phyloP scores from a whole-genome alignment of 345 rosid species.

The Lumnitzera racemosa region DNA sequence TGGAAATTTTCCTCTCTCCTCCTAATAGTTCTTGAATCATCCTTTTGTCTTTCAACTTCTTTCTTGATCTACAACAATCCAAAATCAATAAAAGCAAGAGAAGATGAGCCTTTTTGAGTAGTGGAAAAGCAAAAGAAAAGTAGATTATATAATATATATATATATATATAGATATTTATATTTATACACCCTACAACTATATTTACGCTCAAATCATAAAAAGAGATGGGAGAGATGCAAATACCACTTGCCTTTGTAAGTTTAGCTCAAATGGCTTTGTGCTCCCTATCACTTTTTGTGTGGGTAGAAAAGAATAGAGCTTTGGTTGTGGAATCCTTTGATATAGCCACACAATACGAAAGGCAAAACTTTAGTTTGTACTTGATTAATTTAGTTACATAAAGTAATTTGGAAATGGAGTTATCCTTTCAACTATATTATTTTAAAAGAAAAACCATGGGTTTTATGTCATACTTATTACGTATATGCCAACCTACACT shows the following conservation, averaged over 20 bases:
- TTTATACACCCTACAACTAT: not conserved
- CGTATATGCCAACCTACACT: no score
- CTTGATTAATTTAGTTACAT: no score
- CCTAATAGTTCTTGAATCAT: slow-evolving; percentile 68
- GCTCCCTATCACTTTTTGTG: no score
- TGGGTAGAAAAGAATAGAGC: no score
- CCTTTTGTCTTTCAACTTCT: slow-evolving; percentile 13
- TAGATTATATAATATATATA: slow-evolving; percentile 21
- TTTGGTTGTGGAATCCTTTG: no score
- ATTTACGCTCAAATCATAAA: not conserved
- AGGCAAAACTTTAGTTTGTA: no score
- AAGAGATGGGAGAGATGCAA: slow-evolving; percentile 1
- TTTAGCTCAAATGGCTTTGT: no score
- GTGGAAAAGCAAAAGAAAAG: slow-evolving; percentile 37
- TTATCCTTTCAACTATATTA: no score
- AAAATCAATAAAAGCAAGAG: slow-evolving; percentile 43
- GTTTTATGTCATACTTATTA: no score
- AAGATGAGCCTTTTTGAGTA: slow-evolving; percentile 27
- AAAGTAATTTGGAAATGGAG: no score
- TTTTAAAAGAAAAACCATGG: no score
- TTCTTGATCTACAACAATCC: slow-evolving; percentile 55
- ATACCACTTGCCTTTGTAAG: not conserved
- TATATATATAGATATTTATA: not conserved
- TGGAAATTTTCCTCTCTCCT: slow-evolving; percentile 34
- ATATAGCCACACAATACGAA: no score